These are phyloP conservation scores for Nicotiana knightiana DNA, from an alignment of 257 asterid species.

Conservation along the genomic window DNA sequence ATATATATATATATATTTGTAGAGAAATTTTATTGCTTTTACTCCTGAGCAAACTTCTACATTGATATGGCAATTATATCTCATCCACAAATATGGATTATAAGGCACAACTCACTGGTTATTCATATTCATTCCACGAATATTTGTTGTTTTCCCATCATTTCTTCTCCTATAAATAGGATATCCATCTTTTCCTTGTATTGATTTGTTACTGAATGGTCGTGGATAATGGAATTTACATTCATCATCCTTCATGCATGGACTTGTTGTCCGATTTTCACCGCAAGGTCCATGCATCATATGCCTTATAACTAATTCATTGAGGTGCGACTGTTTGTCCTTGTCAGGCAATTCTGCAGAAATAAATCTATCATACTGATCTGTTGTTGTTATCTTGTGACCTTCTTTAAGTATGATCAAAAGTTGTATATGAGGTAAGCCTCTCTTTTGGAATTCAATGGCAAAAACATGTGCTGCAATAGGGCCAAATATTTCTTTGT, in stretches of 20 bases:
- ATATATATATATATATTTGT: neutral
- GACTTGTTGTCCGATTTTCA: neutral
- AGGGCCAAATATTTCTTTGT: neutral
- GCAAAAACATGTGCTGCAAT: neutral
- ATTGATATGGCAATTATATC: no score
- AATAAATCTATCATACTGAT: neutral
- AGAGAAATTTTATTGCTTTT: neutral
- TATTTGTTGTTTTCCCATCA: neutral
- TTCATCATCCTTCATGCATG: neutral
- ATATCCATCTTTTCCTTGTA: neutral
- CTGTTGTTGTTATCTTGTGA: neutral
- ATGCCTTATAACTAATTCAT: neutral
- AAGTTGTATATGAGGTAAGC: neutral
- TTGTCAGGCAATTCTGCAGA: neutral
- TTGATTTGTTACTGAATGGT: neutral
- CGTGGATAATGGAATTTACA: slow-evolving; percentile 8
- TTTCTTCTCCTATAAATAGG: neutral
- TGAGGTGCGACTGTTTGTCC: neutral
- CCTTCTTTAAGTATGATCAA: neutral
- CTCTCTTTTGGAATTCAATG: slow-evolving; percentile 5
- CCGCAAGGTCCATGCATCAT: slow-evolving; percentile 10
- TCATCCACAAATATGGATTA: neutral
- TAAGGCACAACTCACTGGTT: slow-evolving; percentile 20
- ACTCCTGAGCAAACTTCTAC: no score
- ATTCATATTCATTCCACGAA: neutral